Conservation (phyloP, 2,329 filamentous ascomycete genomes). For the Scedosporium minutisporum region DNA sequence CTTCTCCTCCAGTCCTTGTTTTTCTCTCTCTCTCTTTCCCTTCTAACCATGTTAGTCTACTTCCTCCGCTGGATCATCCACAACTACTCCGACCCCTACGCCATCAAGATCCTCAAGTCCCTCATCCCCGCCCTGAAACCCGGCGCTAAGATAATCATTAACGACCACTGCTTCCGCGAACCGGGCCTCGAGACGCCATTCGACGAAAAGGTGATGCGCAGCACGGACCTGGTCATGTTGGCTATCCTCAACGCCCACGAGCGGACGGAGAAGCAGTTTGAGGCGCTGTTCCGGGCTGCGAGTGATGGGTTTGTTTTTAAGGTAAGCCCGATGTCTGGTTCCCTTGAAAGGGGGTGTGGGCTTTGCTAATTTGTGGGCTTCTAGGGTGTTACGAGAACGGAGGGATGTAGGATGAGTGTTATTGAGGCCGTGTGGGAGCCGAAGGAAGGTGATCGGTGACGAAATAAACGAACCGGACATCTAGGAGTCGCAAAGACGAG, state of each 20-base stretch:
- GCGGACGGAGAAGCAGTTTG: conserved; percentile 35
- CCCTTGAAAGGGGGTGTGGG: background rate
- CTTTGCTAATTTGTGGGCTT: no score
- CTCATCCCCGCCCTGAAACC: conserved; percentile 46
- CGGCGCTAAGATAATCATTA: conserved; percentile 38
- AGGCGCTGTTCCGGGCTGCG: conserved; percentile 30
- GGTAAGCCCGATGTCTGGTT: conserved; percentile 15
- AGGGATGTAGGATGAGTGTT: conserved; percentile 36
- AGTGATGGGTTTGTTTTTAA: conserved; percentile 33
- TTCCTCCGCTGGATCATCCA: conserved; percentile 52
- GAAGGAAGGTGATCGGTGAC: conserved; percentile 2
- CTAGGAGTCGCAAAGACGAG: no score
- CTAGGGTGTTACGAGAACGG: conserved; percentile 29
- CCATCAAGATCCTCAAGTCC: conserved; percentile 35
- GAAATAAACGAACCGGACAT: no score
- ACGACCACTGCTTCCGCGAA: conserved; percentile 33
- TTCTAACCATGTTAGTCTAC: conserved; percentile 32
- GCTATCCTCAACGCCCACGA: conserved; percentile 41
- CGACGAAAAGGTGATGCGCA: conserved; percentile 37
- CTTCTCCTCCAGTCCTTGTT: background rate
- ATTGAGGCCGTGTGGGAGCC: conserved; percentile 38
- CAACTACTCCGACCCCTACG: conserved; percentile 48
- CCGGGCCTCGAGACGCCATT: conserved; percentile 28
- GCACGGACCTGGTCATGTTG: conserved; percentile 45
- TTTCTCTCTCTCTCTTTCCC: background rate